Evolutionary conservation across 345 rosid genomes (phyloP).

Genomic region (Isatis tinctoria): DNA sequence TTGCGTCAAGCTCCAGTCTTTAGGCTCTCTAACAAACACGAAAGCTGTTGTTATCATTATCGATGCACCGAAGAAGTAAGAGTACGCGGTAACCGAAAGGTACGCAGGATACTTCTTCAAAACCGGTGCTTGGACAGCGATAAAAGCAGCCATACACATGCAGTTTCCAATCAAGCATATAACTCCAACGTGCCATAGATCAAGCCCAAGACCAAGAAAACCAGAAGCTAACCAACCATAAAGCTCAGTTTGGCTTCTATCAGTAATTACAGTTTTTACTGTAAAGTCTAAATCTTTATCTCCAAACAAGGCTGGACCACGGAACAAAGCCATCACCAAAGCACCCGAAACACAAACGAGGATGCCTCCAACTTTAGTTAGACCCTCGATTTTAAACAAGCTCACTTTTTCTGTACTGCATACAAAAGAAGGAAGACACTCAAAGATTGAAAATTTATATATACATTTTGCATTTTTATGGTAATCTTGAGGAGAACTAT

Average conservation of each 20-base stretch:
- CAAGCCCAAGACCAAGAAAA: slow-evolving; percentile 58
- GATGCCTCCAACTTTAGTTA: slow-evolving; percentile 83
- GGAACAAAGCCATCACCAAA: slow-evolving; percentile 72
- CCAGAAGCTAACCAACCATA: slow-evolving; percentile 63
- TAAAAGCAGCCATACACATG: slow-evolving; percentile 90
- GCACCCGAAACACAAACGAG: slow-evolving; percentile 81
- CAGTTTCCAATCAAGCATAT: slow-evolving; percentile 92
- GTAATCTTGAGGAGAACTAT: not conserved
- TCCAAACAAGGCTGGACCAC: slow-evolving; percentile 84
- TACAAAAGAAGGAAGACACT: slow-evolving; percentile 1
- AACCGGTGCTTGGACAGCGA: slow-evolving; percentile 85
- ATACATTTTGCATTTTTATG: not conserved
- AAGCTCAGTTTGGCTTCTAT: slow-evolving; percentile 68
- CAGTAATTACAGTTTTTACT: slow-evolving; percentile 37
- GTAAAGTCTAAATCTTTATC: slow-evolving; percentile 39
- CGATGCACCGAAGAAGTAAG: slow-evolving; percentile 75
- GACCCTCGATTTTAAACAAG: slow-evolving; percentile 73
- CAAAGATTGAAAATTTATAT: not conserved
- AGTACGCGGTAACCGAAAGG: slow-evolving; percentile 71
- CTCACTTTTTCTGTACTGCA: slow-evolving; percentile 94
- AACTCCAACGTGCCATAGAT: slow-evolving; percentile 84
- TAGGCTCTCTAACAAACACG: slow-evolving; percentile 52
- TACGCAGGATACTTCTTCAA: slow-evolving; percentile 73
- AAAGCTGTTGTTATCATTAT: slow-evolving; percentile 64
- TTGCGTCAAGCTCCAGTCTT: slow-evolving; percentile 71